phyloP scores from a whole-genome alignment of 2,329 filamentous ascomycete genomes.

The Phoma sp. region DNA sequence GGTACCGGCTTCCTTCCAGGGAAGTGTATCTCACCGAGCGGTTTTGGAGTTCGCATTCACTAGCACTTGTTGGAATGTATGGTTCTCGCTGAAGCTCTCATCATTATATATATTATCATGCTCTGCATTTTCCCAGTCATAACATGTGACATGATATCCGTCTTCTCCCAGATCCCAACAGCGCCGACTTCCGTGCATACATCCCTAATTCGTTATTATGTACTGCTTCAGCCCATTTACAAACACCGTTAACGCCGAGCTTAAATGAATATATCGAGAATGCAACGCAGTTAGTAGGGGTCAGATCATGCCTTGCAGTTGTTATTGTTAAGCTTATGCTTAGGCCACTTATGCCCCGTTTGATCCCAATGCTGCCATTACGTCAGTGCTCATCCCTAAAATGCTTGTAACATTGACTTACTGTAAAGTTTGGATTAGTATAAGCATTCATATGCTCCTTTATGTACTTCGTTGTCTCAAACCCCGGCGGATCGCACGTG shows the following conservation, averaged over 20 bases:
- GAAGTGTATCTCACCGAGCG: not conserved
- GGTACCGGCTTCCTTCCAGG: not conserved
- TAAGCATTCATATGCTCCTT: constrained; percentile 57
- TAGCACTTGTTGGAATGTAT: no score
- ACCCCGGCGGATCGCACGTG: constrained; percentile 64
- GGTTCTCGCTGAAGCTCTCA: no score
- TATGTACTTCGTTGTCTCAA: constrained; percentile 61
- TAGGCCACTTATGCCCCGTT: constrained; percentile 50
- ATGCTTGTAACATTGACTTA: constrained; percentile 37
- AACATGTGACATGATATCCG: no score
- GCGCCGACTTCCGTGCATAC: no score
- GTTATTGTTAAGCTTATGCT: constrained; percentile 54
- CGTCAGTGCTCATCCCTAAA: constrained; percentile 1
- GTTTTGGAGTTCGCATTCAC: not conserved
- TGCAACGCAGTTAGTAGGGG: not conserved
- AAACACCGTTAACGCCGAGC: constrained; percentile 6
- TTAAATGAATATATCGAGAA: constrained; percentile 2
- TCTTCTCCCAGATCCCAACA: no score
- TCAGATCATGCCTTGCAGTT: constrained; percentile 29
- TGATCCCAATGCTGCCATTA: constrained; percentile 40
- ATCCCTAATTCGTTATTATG: not conserved
- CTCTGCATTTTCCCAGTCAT: no score
- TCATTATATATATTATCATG: no score
- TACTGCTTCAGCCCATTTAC: not conserved
- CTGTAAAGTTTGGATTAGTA: constrained; percentile 60